A percentile compares a stretch with the other conserved stretches of the same genome.
These are phyloP conservation scores for Teratosphaeria nubilosa DNA, from an alignment of 2,329 filamentous ascomycete species.

Conservation along the genomic window DNA sequence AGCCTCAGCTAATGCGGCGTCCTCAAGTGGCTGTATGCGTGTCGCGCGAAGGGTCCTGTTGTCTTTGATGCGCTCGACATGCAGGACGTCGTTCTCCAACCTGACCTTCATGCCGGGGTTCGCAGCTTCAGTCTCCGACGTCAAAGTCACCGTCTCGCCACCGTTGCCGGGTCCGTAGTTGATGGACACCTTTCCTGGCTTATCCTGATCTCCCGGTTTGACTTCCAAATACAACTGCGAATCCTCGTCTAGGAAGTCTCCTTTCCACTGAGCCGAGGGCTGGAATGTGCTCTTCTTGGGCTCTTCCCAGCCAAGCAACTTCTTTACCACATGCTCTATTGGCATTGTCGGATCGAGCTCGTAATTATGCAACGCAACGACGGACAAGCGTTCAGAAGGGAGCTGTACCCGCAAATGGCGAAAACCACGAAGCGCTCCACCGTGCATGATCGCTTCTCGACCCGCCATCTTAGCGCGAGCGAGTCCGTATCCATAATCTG, in stretches of 20 bases:
- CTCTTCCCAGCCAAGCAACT: conserved; percentile 19
- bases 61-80: conserved; percentile 10
- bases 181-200: conserved; percentile 21
- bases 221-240: conserved; percentile 1
- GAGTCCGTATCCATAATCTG: conserved; percentile 32
- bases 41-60: conserved; percentile 10
- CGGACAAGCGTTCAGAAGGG: conserved; percentile 27
- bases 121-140: conserved; percentile 11
- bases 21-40: not conserved
- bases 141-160: conserved; percentile 17
- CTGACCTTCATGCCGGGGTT: conserved; percentile 17
- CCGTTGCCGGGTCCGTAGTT: conserved; percentile 16
- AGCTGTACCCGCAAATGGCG: conserved; percentile 28
- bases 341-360: conserved; percentile 23
- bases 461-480: conserved; percentile 17
- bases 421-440: conserved; percentile 35
- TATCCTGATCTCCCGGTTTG: not conserved
- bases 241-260: conserved; percentile 28
- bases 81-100: conserved; percentile 22
- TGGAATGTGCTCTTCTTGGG: conserved; percentile 3
- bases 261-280: conserved; percentile 22
- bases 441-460: conserved; percentile 27
- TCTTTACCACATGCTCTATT: conserved; percentile 24
- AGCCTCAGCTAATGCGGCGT: not conserved
- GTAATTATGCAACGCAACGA: conserved; percentile 34